A percentile compares a stretch with the other conserved stretches of the same genome.
Evolutionary conservation across 352 stramenopile species (phyloP).

Genomic region (Globisporangium nagaii): DNA sequence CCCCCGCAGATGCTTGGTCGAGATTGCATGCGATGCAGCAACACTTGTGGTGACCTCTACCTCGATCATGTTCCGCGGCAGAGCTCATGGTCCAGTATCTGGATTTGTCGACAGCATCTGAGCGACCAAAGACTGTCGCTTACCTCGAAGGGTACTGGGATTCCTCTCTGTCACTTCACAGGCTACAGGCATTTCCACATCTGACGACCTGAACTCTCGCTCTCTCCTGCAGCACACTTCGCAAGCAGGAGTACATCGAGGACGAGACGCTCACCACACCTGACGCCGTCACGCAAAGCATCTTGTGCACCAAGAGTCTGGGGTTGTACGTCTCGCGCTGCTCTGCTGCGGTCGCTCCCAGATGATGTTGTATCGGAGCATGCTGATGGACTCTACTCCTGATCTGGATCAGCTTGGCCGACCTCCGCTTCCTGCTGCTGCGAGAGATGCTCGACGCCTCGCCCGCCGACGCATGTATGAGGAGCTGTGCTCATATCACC

Average conservation of each 20-base stretch:
- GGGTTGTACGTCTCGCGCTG: slow-evolving; percentile 25
- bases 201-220: not conserved
- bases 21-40: no score
- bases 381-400: not conserved
- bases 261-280: slow-evolving; percentile 26
- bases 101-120: slow-evolving; percentile 15
- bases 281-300: slow-evolving; percentile 24
- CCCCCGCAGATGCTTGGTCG: no score
- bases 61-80: no score
- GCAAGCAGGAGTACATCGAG: slow-evolving; percentile 41
- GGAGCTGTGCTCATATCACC: no score
- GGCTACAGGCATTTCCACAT: not conserved
- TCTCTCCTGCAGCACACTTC: slow-evolving; percentile 22
- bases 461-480: slow-evolving; percentile 30
- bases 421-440: slow-evolving; percentile 36
- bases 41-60: no score
- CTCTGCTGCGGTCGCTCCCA: not conserved
- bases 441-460: slow-evolving; percentile 25
- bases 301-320: slow-evolving; percentile 28
- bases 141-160: slow-evolving; percentile 28
- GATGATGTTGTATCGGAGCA: not conserved
- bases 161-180: not conserved
- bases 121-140: slow-evolving; percentile 24
- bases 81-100: slow-evolving; percentile 31
- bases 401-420: slow-evolving; percentile 19